Evolutionary conservation across 2,329 filamentous ascomycete genomes (phyloP).

Genomic region (Lasiodiplodia sp.): DNA sequence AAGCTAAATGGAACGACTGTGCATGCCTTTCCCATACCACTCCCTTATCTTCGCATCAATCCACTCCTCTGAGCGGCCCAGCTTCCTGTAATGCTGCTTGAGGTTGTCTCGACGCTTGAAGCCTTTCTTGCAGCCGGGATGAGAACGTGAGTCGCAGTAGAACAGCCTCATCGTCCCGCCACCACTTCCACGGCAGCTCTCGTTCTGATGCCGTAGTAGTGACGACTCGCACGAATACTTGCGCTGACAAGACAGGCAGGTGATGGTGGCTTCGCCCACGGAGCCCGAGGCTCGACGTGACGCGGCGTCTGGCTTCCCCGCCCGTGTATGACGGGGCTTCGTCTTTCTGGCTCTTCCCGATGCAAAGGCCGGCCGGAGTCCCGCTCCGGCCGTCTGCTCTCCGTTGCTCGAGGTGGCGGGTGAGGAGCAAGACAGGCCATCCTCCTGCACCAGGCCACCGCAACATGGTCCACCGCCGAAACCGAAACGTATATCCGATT

Average conservation of each 20-base stretch:
- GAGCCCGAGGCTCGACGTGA: too few relatives aligned
- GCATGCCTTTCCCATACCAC: neutral
- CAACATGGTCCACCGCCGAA: neutral
- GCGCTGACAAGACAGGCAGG: neutral
- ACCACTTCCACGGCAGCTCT: neutral
- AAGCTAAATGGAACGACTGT: neutral
- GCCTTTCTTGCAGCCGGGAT: neutral
- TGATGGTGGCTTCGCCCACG: neutral
- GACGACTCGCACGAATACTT: neutral
- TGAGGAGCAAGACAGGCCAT: too few relatives aligned
- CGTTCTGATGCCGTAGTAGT: neutral
- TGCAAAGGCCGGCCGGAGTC: too few relatives aligned
- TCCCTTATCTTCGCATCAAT: neutral
- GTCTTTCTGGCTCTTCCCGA: too few relatives aligned
- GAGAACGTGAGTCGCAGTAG: neutral
- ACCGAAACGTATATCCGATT: neutral
- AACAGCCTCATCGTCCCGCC: neutral
- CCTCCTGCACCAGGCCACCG: too few relatives aligned
- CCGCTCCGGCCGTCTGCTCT: neutral
- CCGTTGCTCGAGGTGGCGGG: too few relatives aligned
- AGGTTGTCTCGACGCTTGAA: neutral
- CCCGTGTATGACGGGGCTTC: neutral
- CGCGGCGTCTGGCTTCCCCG: neutral
- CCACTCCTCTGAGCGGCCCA: neutral
- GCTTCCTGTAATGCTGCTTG: neutral